Conservation (phyloP, 306 rosid species). For the Parietaria judaica region DNA sequence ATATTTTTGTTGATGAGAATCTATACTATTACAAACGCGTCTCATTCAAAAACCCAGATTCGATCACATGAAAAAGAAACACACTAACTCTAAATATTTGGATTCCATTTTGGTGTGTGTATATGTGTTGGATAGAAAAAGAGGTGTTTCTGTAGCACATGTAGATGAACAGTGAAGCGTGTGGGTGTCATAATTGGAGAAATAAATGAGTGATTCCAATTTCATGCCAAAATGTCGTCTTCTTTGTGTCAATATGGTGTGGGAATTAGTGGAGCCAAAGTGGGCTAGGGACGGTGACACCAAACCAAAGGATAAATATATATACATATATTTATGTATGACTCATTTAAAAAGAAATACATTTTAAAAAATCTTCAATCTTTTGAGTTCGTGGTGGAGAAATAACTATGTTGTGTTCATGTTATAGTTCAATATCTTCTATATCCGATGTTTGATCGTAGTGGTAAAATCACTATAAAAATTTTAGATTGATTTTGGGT, state of each 20-base stretch:
- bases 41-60: not conserved
- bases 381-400: too few relatives aligned
- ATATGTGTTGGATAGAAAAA: not conserved
- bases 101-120: not conserved
- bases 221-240: not conserved
- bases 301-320: not conserved
- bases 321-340: not conserved
- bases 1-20: not conserved
- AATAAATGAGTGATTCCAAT: not conserved
- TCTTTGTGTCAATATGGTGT: not conserved
- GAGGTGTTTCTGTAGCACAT: not conserved
- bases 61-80: not conserved
- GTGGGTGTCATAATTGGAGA: conserved; percentile 6
- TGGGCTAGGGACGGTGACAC: not conserved
- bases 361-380: too few relatives aligned
- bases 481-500: too few relatives aligned
- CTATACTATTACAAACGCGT: not conserved
- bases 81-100: not conserved
- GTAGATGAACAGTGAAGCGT: not conserved
- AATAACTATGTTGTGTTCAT: too few relatives aligned
- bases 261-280: not conserved
- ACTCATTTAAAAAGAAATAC: too few relatives aligned
- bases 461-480: too few relatives aligned
- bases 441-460: too few relatives aligned
- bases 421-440: too few relatives aligned